Evolutionary conservation across 1,284 basidiomycete species (phyloP), one percentile per base, ranked within the genome.

Genomic region (Grifola frondosa): DNA sequence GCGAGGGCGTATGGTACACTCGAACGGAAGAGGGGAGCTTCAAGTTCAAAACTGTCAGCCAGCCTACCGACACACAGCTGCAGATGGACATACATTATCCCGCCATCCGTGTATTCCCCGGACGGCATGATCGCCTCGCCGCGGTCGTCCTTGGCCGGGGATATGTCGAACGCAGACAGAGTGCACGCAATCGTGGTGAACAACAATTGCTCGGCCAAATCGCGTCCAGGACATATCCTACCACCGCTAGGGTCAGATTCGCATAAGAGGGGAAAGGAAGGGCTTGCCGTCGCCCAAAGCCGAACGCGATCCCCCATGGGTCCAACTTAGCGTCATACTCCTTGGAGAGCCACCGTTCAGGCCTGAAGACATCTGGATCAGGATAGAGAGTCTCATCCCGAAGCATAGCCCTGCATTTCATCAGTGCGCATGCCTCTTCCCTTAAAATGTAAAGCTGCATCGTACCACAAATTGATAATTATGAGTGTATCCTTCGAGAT

Each of bases 221-320:
- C n/a, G n/a, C n/a, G n/a, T n/a, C n/a, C n/a, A n/a, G n/a, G n/a
- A n/a, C n/a, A n/a, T n/a, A n/a, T n/a, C n/a, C n/a, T n/a, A n/a
- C n/a, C n/a, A n/a, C n/a, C n/a, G n/a, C n/a, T n/a, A n/a, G n/a
- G n/a, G n/a, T n/a, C n/a, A n/a, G 24, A 16, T 16, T 28, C 15
- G n/a, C 21, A 21, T 13, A 4, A 6, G 9, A 23, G 5, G 17
- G 20, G 17, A 21, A 16, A 29, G 23, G 15, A 17, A 13, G 17
- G 17, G 31, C 28, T 39, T 22, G 26, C 37, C 28, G 37, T 19
- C 37, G 24, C 12, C 37, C 37, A 15, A 29, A 38, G 25, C 26
- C 36, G n/a, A 37, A 37, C 8, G 12, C 36, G n/a, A 28, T 25
- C 15, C 29, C 20, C 19, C 21, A n/a, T n/a, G 37, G 26, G 28